A percentile compares a stretch with the other conserved stretches of the same genome.
Evolutionary conservation across 805 yeast genomes (phyloP).

Genomic region (Candida berthetii): DNA sequence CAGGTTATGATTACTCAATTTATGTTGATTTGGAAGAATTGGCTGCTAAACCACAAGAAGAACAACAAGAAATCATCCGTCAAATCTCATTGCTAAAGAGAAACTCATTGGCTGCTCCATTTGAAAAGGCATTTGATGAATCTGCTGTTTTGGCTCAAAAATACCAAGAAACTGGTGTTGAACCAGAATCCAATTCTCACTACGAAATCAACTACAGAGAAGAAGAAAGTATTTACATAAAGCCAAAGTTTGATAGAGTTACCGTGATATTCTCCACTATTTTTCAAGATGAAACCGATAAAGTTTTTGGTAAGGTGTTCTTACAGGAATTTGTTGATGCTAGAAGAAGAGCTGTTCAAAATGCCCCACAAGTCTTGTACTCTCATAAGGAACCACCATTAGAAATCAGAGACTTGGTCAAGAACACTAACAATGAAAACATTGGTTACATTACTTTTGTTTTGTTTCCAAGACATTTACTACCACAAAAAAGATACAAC

Average conservation of each 20-base stretch:
- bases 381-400: constrained; percentile 90
- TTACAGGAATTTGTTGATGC: constrained; percentile 95
- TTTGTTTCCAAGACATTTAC: constrained; percentile 74
- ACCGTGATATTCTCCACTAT: constrained; percentile 93
- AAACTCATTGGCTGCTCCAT: constrained; percentile 88
- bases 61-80: constrained; percentile 44
- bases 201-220: constrained; percentile 75
- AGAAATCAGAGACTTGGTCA: constrained; percentile 54
- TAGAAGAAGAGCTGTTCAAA: constrained; percentile 90
- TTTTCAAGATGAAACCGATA: constrained; percentile 96
- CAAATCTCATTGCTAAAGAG: constrained; percentile 76
- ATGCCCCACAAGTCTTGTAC: constrained; percentile 96
- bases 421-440: constrained; percentile 31
- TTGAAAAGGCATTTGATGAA: constrained; percentile 75
- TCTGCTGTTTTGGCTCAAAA: constrained; percentile 52
- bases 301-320: constrained; percentile 82
- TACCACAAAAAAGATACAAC: constrained; percentile 65
- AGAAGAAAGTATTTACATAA: constrained; percentile 83
- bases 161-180: constrained; percentile 21
- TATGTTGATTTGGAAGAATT: constrained; percentile 51
- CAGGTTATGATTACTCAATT: constrained; percentile 78
- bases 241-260: constrained; percentile 92
- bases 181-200: constrained; percentile 16
- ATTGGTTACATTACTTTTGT: constrained; percentile 63
- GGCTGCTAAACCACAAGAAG: constrained; percentile 36